Evolutionary conservation across 805 yeast genomes (phyloP), one percentile per base, ranked within the genome.

Genomic region (Saturnispora halmiae): DNA sequence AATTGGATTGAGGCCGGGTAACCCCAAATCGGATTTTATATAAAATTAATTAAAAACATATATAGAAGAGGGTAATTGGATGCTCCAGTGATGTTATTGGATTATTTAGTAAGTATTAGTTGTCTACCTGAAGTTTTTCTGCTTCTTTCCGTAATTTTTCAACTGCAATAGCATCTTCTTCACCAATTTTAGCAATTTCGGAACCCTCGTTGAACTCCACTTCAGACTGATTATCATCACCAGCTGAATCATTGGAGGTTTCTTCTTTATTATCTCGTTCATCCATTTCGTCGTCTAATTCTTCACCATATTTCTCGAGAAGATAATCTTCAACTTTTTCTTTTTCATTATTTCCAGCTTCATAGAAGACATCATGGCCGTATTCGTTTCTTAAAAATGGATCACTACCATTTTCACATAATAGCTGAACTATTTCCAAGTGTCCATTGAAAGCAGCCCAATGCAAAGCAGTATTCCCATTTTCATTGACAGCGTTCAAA

Each of bases 371-470:
- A 57, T 92, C 97, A 55, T 86, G 94, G 21, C 77, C 82, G 37
- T 79, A 73, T 9, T 64, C 54, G 63, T 92, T 92, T 60, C 79
- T 82, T 28, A 73, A 54, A 52, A 83, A 82, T 6, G 94, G 88
- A 58, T 90, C 95, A 1, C 87, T 94, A 4, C 72, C 71, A 50
- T 74, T 82, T 16, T 82, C 90, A 59, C 90, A 79, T 33, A 92
- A 64, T 10, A 74, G 52, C 56, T 81, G 63, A 16, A 85, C 90
- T 7, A 80, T 65, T 3, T 73, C 78, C 43, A 85, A 59, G 52
- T 87, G 87, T 1, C 96, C 97, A 53, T 84, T 87, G 49, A 77
- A 73, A 1, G 94, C 73, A 1, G 97, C 96, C 99, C 99, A 92
- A 59, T 92, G 97, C 48, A 92, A 67, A 1, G 97, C 82, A 0